Evolutionary conservation across 164 flowering plant species (phyloP), one percentile per base, ranked within the genome.

Genomic region (Magnolia kwangsiensis): DNA sequence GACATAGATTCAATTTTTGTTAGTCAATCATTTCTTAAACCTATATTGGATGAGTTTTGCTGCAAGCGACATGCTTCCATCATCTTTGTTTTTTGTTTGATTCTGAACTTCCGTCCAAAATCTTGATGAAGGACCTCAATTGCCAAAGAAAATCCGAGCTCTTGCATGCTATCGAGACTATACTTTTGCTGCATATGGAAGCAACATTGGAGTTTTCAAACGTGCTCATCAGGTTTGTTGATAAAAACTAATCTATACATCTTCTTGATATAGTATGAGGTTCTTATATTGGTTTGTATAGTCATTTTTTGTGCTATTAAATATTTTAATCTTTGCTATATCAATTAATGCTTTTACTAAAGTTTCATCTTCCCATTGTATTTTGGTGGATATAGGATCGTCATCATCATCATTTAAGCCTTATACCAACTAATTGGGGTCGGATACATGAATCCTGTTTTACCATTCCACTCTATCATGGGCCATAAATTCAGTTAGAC

Each of bases 71-170:
- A 55, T 55, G 61, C 18, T 55, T 55, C 61, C 18, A 13, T 55
- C 13, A 14, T 55, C 61, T 55, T 19, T 3, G 9, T n/a, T 70
- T 7, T 70, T n/a, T 9, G 23, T 55, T 65, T 10, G 19, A 51
- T 63, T 64, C 61, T 66, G 37, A 24, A 63, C 1, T 45, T 23
- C 24, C 63, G 1, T 69, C 8, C 11, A 4, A 63, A 61, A 8
- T n/a, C 67, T 69, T 76, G 8, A 50, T 82, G 82, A 78, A 93
- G 98, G 99, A 64, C 96, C 93, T 65, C 97, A 89, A 82, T 79
- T 96, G 74, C 98, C 98, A 4, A 90, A 93, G 87, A 96, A 94
- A 86, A 94, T 96, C 20, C 86, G 96, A 66, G 98, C 99, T 69
- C 93, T 96, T 82, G 97, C 97, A 67, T 91, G 95, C 10, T 91